A percentile compares a stretch with the other conserved stretches of the same genome.
phyloP scores from a whole-genome alignment of 495 filamentous ascomycete species.

The Venustampulla echinocandica region DNA sequence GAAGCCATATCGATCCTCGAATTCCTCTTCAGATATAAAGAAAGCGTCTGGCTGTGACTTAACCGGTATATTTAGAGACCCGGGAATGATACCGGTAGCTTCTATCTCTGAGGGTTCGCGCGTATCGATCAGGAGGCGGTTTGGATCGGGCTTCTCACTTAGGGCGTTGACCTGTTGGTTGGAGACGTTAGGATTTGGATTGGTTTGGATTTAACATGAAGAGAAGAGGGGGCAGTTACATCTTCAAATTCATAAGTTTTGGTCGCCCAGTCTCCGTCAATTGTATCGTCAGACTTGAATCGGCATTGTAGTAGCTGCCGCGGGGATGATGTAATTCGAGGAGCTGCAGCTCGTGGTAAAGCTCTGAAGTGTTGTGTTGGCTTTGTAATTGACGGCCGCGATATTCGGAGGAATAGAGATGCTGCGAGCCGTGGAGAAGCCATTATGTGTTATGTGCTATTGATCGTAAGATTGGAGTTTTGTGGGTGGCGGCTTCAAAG shows the following conservation, averaged over 20 bases:
- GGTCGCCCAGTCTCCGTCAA: slow-evolving; percentile 8
- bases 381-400: slow-evolving; percentile 10
- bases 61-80: slow-evolving; percentile 71
- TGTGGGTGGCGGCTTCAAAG: not conserved
- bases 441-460: slow-evolving; percentile 9
- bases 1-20: slow-evolving; percentile 64
- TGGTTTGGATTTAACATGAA: not conserved
- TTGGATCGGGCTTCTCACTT: too few relatives aligned
- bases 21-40: slow-evolving; percentile 65
- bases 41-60: slow-evolving; percentile 67
- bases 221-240: slow-evolving; percentile 21
- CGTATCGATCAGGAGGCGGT: slow-evolving; percentile 46
- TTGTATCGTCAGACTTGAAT: slow-evolving; percentile 14
- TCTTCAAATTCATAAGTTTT: slow-evolving; percentile 41
- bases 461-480: not conserved
- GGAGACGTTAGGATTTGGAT: slow-evolving; percentile 19
- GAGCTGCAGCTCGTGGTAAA: slow-evolving; percentile 2
- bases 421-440: slow-evolving; percentile 11
- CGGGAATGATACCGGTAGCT: slow-evolving; percentile 65
- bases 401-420: slow-evolving; percentile 16
- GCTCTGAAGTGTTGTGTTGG: slow-evolving; percentile 2
- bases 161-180: slow-evolving; percentile 19
- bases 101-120: slow-evolving; percentile 76
- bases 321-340: too few relatives aligned
- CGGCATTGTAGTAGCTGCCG: slow-evolving; percentile 2